phyloP scores from a whole-genome alignment of 805 yeast genomes.

The Dipodascopsis uninucleata region DNA sequence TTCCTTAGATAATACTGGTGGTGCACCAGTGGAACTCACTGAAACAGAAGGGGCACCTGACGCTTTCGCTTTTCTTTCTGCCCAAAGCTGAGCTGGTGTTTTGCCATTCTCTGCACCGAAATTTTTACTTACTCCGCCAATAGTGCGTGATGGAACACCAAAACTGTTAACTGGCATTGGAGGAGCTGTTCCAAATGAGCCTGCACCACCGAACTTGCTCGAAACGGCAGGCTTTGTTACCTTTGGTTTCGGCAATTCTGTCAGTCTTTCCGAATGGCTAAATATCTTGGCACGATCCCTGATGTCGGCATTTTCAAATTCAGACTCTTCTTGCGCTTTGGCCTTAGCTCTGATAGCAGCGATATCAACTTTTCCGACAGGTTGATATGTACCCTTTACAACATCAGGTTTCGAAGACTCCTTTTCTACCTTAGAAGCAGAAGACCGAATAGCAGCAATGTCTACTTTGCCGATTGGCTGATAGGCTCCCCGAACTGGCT shows the following conservation, averaged over 20 bases:
- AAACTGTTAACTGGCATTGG: constrained; percentile 41
- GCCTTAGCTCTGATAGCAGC: constrained; percentile 43
- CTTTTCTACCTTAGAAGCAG: constrained; percentile 23
- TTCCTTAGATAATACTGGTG: constrained; percentile 30
- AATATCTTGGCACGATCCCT: constrained; percentile 37
- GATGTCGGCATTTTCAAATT: constrained; percentile 16
- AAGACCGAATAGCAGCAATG: constrained; percentile 43
- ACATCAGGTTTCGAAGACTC: constrained; percentile 29
- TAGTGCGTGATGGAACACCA: constrained; percentile 33
- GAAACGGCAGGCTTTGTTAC: constrained; percentile 44
- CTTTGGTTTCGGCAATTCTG: constrained; percentile 63
- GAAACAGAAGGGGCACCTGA: constrained; percentile 20
- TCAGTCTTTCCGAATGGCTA: constrained; percentile 49
- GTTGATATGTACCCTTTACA: constrained; percentile 51
- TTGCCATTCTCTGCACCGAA: constrained; percentile 71
- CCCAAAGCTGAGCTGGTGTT: constrained; percentile 95
- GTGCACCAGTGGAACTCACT: constrained; percentile 7
- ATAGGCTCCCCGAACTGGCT: constrained; percentile 46
- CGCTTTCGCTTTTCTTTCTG: constrained; percentile 68
- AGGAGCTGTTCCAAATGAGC: constrained; percentile 39
- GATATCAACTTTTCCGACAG: constrained; percentile 58
- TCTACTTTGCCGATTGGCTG: constrained; percentile 64
- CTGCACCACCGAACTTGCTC: constrained; percentile 29
- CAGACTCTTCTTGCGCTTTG: constrained; percentile 19
- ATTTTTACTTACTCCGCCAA: constrained; percentile 50